A percentile compares a stretch with the other conserved stretches of the same genome.
These are phyloP conservation scores for Solanum appendiculatum DNA, from an alignment of 257 asterid species.

Conservation along the genomic window DNA sequence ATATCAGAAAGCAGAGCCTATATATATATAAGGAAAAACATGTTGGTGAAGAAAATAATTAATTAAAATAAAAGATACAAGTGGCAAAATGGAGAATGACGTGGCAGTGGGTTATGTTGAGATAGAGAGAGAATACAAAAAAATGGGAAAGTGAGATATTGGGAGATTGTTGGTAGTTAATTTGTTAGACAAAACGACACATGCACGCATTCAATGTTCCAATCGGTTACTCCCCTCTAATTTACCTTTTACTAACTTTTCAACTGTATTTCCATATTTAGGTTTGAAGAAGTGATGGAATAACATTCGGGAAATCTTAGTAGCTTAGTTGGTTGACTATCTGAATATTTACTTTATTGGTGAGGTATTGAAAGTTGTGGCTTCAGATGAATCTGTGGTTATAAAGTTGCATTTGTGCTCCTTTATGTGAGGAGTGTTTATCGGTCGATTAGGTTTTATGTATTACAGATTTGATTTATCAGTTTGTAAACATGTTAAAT, in stretches of 20 bases:
- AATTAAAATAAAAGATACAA: background rate
- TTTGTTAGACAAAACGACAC: background rate
- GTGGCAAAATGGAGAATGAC: background rate
- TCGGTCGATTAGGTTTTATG: too few species aligned
- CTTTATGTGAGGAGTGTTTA: too few species aligned
- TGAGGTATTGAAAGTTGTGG: too few species aligned
- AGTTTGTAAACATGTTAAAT: too few species aligned
- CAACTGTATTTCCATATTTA: background rate
- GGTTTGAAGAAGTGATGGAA: background rate
- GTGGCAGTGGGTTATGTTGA: background rate
- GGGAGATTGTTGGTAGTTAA: background rate
- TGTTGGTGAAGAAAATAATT: background rate
- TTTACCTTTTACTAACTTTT: background rate
- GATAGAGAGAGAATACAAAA: background rate
- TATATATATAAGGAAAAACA: background rate
- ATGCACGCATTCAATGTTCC: background rate
- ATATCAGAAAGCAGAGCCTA: background rate
- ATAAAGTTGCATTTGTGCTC: too few species aligned
- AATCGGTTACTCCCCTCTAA: background rate
- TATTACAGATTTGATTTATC: too few species aligned
- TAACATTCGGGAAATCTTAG: too few species aligned
- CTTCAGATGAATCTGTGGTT: background rate
- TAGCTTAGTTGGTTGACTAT: too few species aligned
- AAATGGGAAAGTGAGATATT: background rate
- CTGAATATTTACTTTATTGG: too few species aligned